phyloP scores from a whole-genome alignment of 768 basidiomycete genomes.

The Boletellus emodensis region DNA sequence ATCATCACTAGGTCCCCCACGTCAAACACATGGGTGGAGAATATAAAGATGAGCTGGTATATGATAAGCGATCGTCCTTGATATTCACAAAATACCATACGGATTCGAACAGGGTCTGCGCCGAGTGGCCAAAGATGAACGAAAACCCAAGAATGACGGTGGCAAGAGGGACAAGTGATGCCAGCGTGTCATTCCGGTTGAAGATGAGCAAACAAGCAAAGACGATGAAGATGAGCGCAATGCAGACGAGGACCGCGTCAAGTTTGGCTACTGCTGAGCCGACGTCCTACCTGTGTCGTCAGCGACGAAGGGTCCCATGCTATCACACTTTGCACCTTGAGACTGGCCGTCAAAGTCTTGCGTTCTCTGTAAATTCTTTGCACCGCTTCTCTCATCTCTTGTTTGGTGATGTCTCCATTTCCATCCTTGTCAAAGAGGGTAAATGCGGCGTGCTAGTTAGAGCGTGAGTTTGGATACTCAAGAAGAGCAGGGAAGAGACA shows the following conservation, averaged over 20 bases:
- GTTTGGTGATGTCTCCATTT: conserved; percentile 77
- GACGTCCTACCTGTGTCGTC: conserved; percentile 49
- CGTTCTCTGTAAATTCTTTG: conserved; percentile 77
- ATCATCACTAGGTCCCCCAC: conserved; percentile 82
- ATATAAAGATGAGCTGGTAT: conserved; percentile 73
- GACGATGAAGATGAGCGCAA: conserved; percentile 54
- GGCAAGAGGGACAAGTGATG: conserved; percentile 74
- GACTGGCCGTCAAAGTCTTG: conserved; percentile 62
- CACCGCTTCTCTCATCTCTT: conserved; percentile 80
- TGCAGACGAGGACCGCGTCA: conserved; percentile 64
- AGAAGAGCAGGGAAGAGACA: background rate
- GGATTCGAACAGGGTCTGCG: conserved; percentile 74
- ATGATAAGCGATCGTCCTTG: background rate
- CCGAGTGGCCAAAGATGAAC: conserved; percentile 82
- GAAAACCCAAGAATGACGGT: conserved; percentile 81
- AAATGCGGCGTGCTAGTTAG: conserved; percentile 59
- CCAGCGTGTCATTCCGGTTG: conserved; percentile 58
- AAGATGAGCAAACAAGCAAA: conserved; percentile 77
- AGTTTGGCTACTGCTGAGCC: conserved; percentile 72
- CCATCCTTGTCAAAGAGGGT: conserved; percentile 72
- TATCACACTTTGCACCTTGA: conserved; percentile 48
- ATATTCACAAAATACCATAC: conserved; percentile 34
- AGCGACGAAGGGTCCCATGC: background rate
- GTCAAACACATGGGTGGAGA: conserved; percentile 83
- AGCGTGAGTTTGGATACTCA: background rate